Evolutionary conservation across 805 yeast genomes (phyloP).

Genomic region (Zygotorulaspora chibaensis): DNA sequence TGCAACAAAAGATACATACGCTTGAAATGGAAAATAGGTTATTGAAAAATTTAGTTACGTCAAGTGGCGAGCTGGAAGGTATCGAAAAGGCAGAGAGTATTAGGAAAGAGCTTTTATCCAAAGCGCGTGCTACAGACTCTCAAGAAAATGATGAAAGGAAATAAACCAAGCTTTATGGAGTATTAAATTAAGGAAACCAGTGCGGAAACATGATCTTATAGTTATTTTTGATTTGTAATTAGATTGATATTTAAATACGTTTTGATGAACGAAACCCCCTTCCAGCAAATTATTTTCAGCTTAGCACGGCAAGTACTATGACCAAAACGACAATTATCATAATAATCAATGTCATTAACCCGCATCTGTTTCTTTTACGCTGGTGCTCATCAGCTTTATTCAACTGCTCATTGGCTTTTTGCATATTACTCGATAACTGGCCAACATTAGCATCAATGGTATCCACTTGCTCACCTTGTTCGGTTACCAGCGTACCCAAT

Average conservation of each 20-base stretch:
- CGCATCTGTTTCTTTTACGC: conserved; percentile 64
- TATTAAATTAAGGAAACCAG: neutral
- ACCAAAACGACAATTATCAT: conserved; percentile 55
- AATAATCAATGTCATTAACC: conserved; percentile 59
- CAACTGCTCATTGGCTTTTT: conserved; percentile 67
- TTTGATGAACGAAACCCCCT: neutral
- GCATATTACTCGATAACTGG: conserved; percentile 58
- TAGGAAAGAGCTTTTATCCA: conserved; percentile 31
- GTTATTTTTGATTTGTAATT: neutral
- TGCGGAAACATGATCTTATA: neutral
- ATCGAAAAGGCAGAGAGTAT: conserved; percentile 50
- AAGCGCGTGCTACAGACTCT: neutral
- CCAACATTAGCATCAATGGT: conserved; percentile 76
- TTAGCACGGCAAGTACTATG: conserved; percentile 48
- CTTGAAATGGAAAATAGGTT: conserved; percentile 91
- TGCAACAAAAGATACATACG: conserved; percentile 74
- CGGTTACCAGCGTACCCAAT: conserved; percentile 67
- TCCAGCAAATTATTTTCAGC: conserved; percentile 6
- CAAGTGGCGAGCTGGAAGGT: conserved; percentile 59
- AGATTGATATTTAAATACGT: neutral
- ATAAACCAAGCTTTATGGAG: too few relatives aligned
- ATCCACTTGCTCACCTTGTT: conserved; percentile 83
- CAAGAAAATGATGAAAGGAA: too few relatives aligned
- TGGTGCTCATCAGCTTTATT: conserved; percentile 73
- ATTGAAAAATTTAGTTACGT: conserved; percentile 76